A percentile compares a stretch with the other conserved stretches of the same genome.
phyloP scores from a whole-genome alignment of 2,329 filamentous ascomycete genomes.

The Zymoseptoria pseudotritici region DNA sequence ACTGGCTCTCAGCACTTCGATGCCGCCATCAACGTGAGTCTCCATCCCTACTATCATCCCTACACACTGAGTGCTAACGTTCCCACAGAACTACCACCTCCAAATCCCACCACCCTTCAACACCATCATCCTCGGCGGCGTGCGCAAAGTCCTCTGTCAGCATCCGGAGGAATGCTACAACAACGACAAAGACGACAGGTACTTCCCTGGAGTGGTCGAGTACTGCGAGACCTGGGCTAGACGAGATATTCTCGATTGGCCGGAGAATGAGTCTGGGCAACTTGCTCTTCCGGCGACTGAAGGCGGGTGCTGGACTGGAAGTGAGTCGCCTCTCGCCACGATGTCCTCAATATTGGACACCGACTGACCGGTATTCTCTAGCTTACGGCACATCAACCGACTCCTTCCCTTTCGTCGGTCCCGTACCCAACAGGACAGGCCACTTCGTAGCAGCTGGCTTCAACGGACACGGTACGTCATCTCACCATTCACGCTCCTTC shows the following conservation, averaged over 20 bases:
- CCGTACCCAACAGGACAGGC: constrained; percentile 18
- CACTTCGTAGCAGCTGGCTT: constrained; percentile 26
- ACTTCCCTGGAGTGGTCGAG: constrained; percentile 22
- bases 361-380: constrained; percentile 1
- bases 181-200: constrained; percentile 24
- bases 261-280: constrained; percentile 10
- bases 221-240: constrained; percentile 27
- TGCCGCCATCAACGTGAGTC: constrained; percentile 19
- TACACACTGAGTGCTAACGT: neutral
- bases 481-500: neutral
- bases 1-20: constrained; percentile 31
- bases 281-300: constrained; percentile 17
- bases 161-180: constrained; percentile 17
- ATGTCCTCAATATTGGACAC: neutral
- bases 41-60: neutral
- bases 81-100: constrained; percentile 25
- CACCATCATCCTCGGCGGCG: constrained; percentile 26
- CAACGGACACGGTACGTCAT: constrained; percentile 18
- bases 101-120: constrained; percentile 29
- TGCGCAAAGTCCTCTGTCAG: constrained; percentile 22
- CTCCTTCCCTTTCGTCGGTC: constrained; percentile 24
- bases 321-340: constrained; percentile 8
- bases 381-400: constrained; percentile 6
- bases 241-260: constrained; percentile 23
- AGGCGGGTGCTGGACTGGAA: constrained; percentile 27